Evolutionary conservation across 306 rosid species (phyloP).

Genomic region (Rubus idaeus): DNA sequence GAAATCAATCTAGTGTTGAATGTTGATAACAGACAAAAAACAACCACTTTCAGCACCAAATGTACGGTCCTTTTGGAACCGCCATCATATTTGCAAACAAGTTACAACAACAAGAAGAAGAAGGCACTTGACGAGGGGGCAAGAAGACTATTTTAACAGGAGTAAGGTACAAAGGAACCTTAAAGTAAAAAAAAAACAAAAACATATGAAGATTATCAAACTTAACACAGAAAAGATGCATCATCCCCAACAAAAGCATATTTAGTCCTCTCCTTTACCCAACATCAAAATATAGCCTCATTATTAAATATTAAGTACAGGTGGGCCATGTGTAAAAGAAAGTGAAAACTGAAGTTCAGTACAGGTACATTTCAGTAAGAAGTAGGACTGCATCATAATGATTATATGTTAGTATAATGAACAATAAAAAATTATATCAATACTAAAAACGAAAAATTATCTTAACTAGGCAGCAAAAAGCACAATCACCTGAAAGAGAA

Average conservation of each 20-base stretch:
- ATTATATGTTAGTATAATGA: not conserved
- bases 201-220: not conserved
- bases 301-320: constrained; percentile 1
- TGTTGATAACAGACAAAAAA: not conserved
- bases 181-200: not conserved
- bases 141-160: not conserved
- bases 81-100: not conserved
- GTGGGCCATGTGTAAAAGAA: not conserved
- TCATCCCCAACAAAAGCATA: not conserved
- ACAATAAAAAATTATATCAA: not conserved
- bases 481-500: constrained; percentile 60
- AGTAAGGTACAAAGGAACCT: not conserved
- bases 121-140: not conserved
- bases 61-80: not conserved
- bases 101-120: not conserved
- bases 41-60: not conserved
- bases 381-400: not conserved
- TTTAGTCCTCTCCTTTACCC: not conserved
- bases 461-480: constrained; percentile 19
- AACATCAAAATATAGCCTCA: not conserved
- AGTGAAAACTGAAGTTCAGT: not conserved
- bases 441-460: constrained; percentile 7
- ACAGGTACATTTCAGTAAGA: not conserved
- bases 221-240: not conserved
- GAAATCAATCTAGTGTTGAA: not conserved